Evolutionary conservation across 768 basidiomycete species (phyloP).

Genomic region (Dendrothele bispora): DNA sequence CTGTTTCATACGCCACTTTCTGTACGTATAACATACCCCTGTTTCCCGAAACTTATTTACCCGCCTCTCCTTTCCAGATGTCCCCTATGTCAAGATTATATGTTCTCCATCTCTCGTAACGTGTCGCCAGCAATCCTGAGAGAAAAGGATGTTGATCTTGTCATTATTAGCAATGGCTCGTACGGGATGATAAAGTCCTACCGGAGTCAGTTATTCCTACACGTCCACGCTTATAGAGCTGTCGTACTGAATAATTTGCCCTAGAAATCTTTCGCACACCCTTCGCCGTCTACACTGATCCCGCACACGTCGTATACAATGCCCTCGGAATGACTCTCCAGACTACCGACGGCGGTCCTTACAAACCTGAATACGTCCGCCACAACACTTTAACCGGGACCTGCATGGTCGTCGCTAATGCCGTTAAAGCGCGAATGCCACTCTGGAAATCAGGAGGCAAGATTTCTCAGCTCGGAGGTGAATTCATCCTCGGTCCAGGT

Average conservation of each 20-base stretch:
- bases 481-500: constrained; percentile 68
- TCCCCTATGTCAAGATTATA: constrained; percentile 68
- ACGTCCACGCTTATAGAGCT: not conserved
- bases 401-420: constrained; percentile 54
- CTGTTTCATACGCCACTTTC: constrained; percentile 70
- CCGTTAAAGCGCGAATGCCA: constrained; percentile 59
- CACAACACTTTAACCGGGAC: constrained; percentile 52
- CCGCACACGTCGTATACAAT: constrained; percentile 52
- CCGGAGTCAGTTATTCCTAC: constrained; percentile 22
- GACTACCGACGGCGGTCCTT: constrained; percentile 30
- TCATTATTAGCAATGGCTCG: constrained; percentile 68
- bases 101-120: constrained; percentile 55
- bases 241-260: not conserved
- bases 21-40: constrained; percentile 21
- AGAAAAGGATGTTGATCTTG: constrained; percentile 49
- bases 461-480: constrained; percentile 65
- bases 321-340: constrained; percentile 55
- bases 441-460: constrained; percentile 61
- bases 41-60: not conserved
- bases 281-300: constrained; percentile 67
- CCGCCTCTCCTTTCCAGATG: constrained; percentile 29
- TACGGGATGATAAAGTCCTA: constrained; percentile 65
- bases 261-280: constrained; percentile 61
- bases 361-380: constrained; percentile 34
- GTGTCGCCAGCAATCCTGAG: constrained; percentile 48